Evolutionary conservation across 257 asterid species (phyloP).

Genomic region (Parsonsia alboflavescens): DNA sequence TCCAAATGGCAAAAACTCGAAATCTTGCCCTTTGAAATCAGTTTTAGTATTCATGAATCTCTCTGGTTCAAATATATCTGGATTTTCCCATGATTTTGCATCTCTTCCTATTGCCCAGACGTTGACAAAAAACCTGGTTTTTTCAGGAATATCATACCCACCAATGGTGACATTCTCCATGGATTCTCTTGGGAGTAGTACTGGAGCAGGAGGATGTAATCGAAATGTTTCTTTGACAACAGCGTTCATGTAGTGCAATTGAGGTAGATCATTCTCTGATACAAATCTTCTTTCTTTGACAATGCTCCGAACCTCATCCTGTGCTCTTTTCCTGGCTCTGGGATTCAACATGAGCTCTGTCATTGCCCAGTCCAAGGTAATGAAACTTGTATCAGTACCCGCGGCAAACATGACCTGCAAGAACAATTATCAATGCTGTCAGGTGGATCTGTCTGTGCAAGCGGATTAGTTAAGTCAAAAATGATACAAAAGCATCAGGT

Average conservation of each 20-base stretch:
- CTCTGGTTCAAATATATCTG: slow-evolving; percentile 12
- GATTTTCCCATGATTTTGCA: slow-evolving; percentile 23
- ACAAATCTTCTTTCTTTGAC: slow-evolving; percentile 33
- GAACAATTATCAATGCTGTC: not conserved
- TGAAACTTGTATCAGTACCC: slow-evolving; percentile 58
- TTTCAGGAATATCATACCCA: slow-evolving; percentile 15
- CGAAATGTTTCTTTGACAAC: slow-evolving; percentile 12
- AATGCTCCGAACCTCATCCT: slow-evolving; percentile 40
- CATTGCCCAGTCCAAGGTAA: slow-evolving; percentile 57
- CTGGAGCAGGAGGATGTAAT: slow-evolving; percentile 17
- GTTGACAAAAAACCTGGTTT: slow-evolving; percentile 11
- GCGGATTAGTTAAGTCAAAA: too few relatives aligned
- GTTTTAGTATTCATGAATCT: slow-evolving; percentile 26
- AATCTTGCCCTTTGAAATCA: slow-evolving; percentile 55
- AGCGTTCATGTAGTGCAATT: slow-evolving; percentile 9
- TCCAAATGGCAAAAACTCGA: slow-evolving; percentile 57
- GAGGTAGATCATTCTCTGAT: slow-evolving; percentile 22
- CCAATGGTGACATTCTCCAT: not conserved
- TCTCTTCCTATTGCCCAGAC: slow-evolving; percentile 30
- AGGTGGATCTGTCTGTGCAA: not conserved
- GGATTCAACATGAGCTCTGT: slow-evolving; percentile 51
- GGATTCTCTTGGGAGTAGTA: slow-evolving; percentile 15
- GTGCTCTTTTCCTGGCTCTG: slow-evolving; percentile 30
- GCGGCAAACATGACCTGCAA: slow-evolving; percentile 71
- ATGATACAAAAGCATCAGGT: not conserved